A percentile compares a stretch with the other conserved stretches of the same genome.
phyloP scores from a whole-genome alignment of 148 eudicot species.

The Selenicereus undatus region DNA sequence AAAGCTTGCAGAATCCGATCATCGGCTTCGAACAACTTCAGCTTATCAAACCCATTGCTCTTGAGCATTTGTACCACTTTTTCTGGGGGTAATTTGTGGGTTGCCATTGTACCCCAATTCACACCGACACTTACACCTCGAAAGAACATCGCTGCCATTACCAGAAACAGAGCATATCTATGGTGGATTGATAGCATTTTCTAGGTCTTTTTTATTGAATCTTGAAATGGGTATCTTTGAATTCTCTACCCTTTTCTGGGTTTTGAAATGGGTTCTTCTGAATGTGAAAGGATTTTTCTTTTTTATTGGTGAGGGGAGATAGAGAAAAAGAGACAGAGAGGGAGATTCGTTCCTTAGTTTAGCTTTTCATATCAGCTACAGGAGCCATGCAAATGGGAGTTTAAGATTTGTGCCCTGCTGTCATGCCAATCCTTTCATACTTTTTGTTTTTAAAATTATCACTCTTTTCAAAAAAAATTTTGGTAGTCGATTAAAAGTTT shows the following conservation, averaged over 20 bases:
- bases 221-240: slow-evolving; percentile 29
- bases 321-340: slow-evolving; percentile 11
- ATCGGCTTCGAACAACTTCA: slow-evolving; percentile 88
- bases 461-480: not conserved
- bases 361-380: slow-evolving; percentile 46
- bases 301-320: slow-evolving; percentile 17
- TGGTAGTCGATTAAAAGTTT: not conserved
- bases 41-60: slow-evolving; percentile 72
- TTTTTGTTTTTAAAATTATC: not conserved
- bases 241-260: not conserved
- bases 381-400: slow-evolving; percentile 21
- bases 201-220: slow-evolving; percentile 11
- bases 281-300: slow-evolving; percentile 12
- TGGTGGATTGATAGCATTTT: slow-evolving; percentile 10
- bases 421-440: slow-evolving; percentile 21
- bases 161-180: slow-evolving; percentile 18
- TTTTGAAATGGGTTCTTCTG: slow-evolving; percentile 22
- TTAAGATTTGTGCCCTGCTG: slow-evolving; percentile 18
- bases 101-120: slow-evolving; percentile 94
- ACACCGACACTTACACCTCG: slow-evolving; percentile 58
- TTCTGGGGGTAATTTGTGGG: slow-evolving; percentile 56
- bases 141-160: not conserved
- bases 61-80: slow-evolving; percentile 72
- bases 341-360: slow-evolving; percentile 50
- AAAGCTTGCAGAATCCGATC: slow-evolving; percentile 56